Percentiles rank a stretch among this genome's conserved stretches.
phyloP scores from a whole-genome alignment of 768 basidiomycete species.

The Mycena albidolilacea region DNA sequence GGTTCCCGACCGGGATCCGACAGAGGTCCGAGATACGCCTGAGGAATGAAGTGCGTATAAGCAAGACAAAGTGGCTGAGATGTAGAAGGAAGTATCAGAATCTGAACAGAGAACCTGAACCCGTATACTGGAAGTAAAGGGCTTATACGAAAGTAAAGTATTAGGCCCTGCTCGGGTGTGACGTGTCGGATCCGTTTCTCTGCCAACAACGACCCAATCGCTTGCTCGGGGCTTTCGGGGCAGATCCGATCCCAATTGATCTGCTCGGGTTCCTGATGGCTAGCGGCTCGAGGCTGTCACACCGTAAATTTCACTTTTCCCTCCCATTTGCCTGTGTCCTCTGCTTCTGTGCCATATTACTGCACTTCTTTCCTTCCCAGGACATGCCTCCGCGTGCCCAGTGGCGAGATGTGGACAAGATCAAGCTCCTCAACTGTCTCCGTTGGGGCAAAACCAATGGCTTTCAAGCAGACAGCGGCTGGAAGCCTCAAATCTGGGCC shows the following conservation, averaged over 20 bases:
- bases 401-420: slow-evolving; percentile 1
- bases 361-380: neutral
- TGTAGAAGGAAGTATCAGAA: no score
- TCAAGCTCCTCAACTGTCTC: slow-evolving; percentile 1
- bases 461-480: slow-evolving; percentile 25
- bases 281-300: neutral
- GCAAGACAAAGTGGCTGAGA: no score
- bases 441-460: slow-evolving; percentile 2
- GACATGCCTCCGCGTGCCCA: slow-evolving; percentile 3
- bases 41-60: no score
- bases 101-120: no score
- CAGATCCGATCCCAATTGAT: neutral
- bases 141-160: no score
- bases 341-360: neutral
- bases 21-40: no score
- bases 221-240: slow-evolving; percentile 1
- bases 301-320: neutral
- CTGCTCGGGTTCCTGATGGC: slow-evolving; percentile 4
- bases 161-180: no score
- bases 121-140: no score
- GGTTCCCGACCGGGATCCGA: no score
- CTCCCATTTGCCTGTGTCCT: neutral
- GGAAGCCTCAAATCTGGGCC: slow-evolving; percentile 22
- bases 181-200: neutral
- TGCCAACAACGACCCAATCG: slow-evolving; percentile 1